A percentile compares a stretch with the other conserved stretches of the same genome.
phyloP scores from a whole-genome alignment of 2,329 filamentous ascomycete species.

The Alternaria sp. region DNA sequence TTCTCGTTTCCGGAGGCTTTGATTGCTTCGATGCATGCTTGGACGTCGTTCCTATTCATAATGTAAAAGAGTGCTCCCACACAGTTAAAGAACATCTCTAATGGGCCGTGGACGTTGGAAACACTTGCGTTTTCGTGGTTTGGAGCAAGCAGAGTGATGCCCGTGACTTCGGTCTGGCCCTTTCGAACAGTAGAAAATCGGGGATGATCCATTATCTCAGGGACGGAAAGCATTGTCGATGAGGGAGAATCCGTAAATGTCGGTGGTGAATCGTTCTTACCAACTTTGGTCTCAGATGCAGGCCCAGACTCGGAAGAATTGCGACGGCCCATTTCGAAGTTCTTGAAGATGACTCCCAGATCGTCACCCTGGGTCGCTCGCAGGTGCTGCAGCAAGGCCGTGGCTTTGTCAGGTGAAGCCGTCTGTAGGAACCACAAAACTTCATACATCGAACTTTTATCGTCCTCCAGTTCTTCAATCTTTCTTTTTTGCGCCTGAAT shows the following conservation, averaged over 20 bases:
- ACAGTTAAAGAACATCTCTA: conserved; percentile 23
- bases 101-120: conserved; percentile 1
- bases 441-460: conserved; percentile 15
- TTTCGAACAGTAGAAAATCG: neutral
- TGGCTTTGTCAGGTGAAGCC: conserved; percentile 13
- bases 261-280: neutral
- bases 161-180: neutral
- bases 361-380: conserved; percentile 9
- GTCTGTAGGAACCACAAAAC: conserved; percentile 26
- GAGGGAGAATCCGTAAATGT: neutral
- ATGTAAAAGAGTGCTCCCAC: conserved; percentile 24
- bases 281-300: neutral
- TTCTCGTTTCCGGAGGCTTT: neutral
- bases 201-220: conserved; percentile 1
- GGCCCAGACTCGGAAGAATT: neutral
- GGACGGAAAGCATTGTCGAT: neutral
- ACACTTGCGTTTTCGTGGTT: conserved; percentile 3
- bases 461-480: conserved; percentile 12
- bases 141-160: neutral
- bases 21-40: neutral
- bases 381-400: conserved; percentile 12
- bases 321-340: neutral
- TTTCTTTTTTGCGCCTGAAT: conserved; percentile 11
- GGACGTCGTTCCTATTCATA: conserved; percentile 15
- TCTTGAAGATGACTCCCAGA: conserved; percentile 6